phyloP scores from a whole-genome alignment of 1,284 basidiomycete species.

The Fistulina hepatica region DNA sequence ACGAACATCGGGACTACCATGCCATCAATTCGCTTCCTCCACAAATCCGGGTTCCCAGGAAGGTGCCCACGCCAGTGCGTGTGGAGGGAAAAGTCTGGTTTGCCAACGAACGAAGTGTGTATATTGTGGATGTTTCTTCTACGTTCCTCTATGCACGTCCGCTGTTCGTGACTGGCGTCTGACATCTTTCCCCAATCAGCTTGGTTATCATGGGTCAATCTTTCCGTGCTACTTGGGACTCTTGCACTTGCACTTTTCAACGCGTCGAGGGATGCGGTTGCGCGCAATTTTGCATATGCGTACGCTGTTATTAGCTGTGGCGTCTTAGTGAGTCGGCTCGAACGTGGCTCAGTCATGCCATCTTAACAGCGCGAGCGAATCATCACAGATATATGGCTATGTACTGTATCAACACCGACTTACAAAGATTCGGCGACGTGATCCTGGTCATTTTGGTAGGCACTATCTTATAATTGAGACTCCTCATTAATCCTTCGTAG shows the following conservation, averaged over 20 bases:
- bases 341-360: background rate
- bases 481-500: conserved; percentile 28
- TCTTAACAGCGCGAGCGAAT: background rate
- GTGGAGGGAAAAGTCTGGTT: conserved; percentile 99
- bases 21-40: conserved; percentile 51
- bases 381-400: conserved; percentile 71
- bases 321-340: conserved; percentile 38
- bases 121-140: background rate
- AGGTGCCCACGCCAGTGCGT: conserved; percentile 80
- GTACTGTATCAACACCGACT: conserved; percentile 82
- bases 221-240: conserved; percentile 76
- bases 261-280: conserved; percentile 64
- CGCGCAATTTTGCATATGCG: conserved; percentile 71
- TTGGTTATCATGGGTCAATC: conserved; percentile 87
- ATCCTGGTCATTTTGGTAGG: conserved; percentile 87
- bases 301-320: conserved; percentile 75
- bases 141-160: background rate
- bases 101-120: conserved; percentile 88
- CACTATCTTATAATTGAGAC: conserved; percentile 10
- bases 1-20: conserved; percentile 59
- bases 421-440: conserved; percentile 81
- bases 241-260: conserved; percentile 87
- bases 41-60: conserved; percentile 68
- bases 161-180: background rate
- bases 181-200: conserved; percentile 34